Base-by-base conservation (phyloP, 495 filamentous ascomycete species). In the Aspergillus incahuasiensis region DNA sequence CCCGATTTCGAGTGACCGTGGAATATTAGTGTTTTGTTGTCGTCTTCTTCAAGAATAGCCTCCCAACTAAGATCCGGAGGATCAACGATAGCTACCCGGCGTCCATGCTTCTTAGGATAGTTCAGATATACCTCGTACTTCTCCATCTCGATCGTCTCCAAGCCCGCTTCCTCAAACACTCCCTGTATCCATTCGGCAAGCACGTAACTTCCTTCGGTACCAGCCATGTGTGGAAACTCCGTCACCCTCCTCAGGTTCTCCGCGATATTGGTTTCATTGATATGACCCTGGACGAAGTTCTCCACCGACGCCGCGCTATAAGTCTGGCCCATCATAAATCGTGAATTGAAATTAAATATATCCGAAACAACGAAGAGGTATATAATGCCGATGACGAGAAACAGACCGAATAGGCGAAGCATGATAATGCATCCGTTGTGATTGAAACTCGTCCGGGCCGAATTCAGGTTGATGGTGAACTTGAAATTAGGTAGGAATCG, bases 1-100 rank as follows among this genome's bases (percentile, higher is more conserved):
- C 92, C 94, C 7, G 89, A 81, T 62, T 86, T 88, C 12, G 91
- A 96, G 65, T 94, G 87, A 0, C 89, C 92, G 67, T 99, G 94
- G 59, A 96, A 99, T 13, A 81, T 82, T 22, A 76, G 74, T 0
- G 88, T 89, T 60, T 90, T 83, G 52, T 78, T 74, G 55, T 82
- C 75, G 6, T 76, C 70, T 72, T 97, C 94, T 61, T 98, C 92
- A 34, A 97, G 72, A 19, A 78, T 77, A n/a, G 92, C 94, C 59
- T 87, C 80, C 92, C 94, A 97, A 3, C 64, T 72, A 42, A 84
- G 63, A 52, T 83, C 77, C 20, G 79, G 76, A 3, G 88, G 89
- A 47, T 88, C 85, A 44, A 96, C 69, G 49, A 97, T 89, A 45
- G 90, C 83, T 53, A 99, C 86, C 63, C 84, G 83, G 60, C 94